Evolutionary conservation across 2,329 filamentous ascomycete genomes (phyloP).

Genomic region (Cytospora chrysosperma): DNA sequence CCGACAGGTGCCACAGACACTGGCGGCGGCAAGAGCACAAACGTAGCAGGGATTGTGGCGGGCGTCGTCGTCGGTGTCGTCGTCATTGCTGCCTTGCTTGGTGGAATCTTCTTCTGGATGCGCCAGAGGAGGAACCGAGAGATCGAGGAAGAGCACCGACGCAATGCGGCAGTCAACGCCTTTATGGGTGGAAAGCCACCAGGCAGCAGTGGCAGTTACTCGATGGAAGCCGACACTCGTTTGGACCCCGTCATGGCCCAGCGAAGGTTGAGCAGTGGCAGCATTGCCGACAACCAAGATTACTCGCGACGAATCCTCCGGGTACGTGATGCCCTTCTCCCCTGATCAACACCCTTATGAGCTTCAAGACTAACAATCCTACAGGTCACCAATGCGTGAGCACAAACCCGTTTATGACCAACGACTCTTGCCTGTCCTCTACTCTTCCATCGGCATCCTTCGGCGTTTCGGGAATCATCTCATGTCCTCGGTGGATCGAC

Average conservation of each 20-base stretch:
- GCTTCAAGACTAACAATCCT: conserved; percentile 25
- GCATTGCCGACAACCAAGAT: conserved; percentile 95
- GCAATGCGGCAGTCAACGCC: conserved; percentile 74
- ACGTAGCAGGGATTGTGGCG: conserved; percentile 80
- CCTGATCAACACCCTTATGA: not conserved
- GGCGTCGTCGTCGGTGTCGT: conserved; percentile 85
- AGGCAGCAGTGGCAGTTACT: conserved; percentile 62
- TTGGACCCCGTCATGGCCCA: conserved; percentile 85
- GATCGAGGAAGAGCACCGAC: conserved; percentile 80
- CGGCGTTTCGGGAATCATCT: conserved; percentile 36
- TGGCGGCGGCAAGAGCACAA: conserved; percentile 44
- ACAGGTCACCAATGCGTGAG: conserved; percentile 61
- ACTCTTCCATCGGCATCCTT: conserved; percentile 37
- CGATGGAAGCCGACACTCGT: conserved; percentile 72
- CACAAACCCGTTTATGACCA: conserved; percentile 36
- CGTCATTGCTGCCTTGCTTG: conserved; percentile 62
- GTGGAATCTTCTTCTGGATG: conserved; percentile 70
- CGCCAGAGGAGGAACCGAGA: conserved; percentile 73
- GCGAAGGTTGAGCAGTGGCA: conserved; percentile 85
- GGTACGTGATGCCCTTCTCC: conserved; percentile 52
- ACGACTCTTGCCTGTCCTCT: conserved; percentile 38
- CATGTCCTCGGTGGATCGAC: conserved; percentile 29
- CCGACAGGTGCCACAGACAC: conserved; percentile 28
- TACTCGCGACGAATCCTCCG: conserved; percentile 95
- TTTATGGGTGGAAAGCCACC: conserved; percentile 68